These are phyloP conservation scores for Striga hermonthica DNA, from an alignment of 305 asterid species.

Conservation along the genomic window DNA sequence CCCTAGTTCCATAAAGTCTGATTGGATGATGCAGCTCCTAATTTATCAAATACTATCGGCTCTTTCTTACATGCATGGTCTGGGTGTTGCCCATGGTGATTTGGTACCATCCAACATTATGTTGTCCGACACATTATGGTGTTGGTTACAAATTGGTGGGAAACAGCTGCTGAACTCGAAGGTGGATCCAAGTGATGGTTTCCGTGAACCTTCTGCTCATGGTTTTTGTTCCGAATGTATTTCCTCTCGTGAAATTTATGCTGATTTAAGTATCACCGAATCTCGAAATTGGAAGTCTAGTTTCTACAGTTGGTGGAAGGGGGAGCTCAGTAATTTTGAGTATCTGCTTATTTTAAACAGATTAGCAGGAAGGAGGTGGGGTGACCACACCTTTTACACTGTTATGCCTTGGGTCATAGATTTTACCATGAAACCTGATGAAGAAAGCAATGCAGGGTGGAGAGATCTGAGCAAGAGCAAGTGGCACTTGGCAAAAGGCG, in stretches of 20 bases:
- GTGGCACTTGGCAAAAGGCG: conserved; percentile 99
- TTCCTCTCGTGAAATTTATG: conserved; percentile 56
- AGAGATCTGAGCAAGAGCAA: conserved; percentile 93
- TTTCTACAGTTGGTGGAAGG: conserved; percentile 87
- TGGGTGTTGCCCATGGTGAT: conserved; percentile 74
- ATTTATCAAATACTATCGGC: conserved; percentile 87
- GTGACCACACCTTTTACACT: conserved; percentile 79
- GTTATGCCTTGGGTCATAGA: conserved; percentile 98
- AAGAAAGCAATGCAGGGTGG: conserved; percentile 70
- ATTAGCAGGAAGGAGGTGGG: conserved; percentile 97
- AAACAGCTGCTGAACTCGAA: conserved; percentile 42
- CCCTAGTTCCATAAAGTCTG: conserved; percentile 66
- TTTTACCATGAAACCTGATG: conserved; percentile 78
- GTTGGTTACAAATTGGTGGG: conserved; percentile 66
- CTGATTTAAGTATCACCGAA: conserved; percentile 60
- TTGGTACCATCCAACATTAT: conserved; percentile 65
- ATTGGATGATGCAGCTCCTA: conserved; percentile 68
- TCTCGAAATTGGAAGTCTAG: conserved; percentile 63
- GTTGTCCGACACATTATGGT: conserved; percentile 77
- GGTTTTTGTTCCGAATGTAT: conserved; percentile 54
- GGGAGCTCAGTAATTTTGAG: conserved; percentile 87
- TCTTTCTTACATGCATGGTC: conserved; percentile 76
- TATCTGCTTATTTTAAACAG: conserved; percentile 82
- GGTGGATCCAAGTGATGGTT: conserved; percentile 38
- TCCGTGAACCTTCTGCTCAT: conserved; percentile 33